phyloP scores from a whole-genome alignment of 106 monocot genomes.

The Allium fistulosum region DNA sequence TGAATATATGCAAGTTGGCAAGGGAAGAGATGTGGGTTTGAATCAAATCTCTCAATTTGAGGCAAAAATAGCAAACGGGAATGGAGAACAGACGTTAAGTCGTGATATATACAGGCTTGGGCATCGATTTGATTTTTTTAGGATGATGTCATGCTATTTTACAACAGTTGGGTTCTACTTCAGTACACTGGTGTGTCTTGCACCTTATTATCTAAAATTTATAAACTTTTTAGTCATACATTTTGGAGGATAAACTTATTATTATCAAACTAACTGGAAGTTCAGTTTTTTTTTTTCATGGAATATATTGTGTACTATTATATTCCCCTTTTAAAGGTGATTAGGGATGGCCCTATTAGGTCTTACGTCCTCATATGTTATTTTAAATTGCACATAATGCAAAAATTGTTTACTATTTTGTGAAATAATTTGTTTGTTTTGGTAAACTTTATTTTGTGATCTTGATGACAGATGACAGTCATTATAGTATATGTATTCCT shows the following conservation, averaged over 20 bases:
- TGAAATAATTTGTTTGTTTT: not conserved
- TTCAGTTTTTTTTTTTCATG: too few species aligned
- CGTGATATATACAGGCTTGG: slow-evolving; percentile 90
- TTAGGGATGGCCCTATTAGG: too few species aligned
- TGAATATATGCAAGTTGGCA: slow-evolving; percentile 95
- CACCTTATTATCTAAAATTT: not conserved
- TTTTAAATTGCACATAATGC: too few species aligned
- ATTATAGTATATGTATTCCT: slow-evolving; percentile 87
- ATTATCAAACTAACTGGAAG: too few species aligned
- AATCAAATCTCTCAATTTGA: slow-evolving; percentile 97
- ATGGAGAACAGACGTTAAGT: slow-evolving; percentile 92
- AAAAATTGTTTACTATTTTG: too few species aligned
- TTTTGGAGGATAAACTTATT: too few species aligned
- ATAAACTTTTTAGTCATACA: too few species aligned
- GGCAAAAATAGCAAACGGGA: slow-evolving; percentile 93
- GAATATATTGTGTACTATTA: too few species aligned
- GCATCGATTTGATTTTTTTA: slow-evolving; percentile 94
- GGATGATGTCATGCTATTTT: slow-evolving; percentile 94
- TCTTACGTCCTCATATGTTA: too few species aligned
- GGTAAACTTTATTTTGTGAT: not conserved
- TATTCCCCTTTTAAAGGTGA: too few species aligned
- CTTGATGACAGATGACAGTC: slow-evolving; percentile 57
- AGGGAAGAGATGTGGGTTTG: slow-evolving; percentile 93
- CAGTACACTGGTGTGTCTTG: slow-evolving; percentile 64
- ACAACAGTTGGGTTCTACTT: slow-evolving; percentile 90